phyloP scores from a whole-genome alignment of 306 rosid species.

The Urtica urens region DNA sequence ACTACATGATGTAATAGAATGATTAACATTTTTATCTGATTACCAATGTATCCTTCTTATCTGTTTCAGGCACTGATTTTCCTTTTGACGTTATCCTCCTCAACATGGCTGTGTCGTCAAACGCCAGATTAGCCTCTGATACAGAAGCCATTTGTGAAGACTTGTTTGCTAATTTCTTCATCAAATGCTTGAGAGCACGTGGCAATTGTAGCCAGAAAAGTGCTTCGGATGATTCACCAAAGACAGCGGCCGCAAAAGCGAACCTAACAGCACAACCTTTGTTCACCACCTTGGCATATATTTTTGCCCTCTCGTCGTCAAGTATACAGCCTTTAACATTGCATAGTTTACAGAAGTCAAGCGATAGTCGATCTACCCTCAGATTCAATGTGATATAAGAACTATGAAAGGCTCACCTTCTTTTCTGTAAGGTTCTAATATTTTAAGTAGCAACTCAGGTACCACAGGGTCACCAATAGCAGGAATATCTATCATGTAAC shows the following conservation, averaged over 20 bases:
- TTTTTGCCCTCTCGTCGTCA: conserved; percentile 83
- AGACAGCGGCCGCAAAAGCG: conserved; percentile 84
- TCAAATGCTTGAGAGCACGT: conserved; percentile 62
- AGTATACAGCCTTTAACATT: conserved; percentile 64
- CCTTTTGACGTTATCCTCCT: conserved; percentile 80
- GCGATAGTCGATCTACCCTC: conserved; percentile 8
- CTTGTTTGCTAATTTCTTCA: conserved; percentile 54
- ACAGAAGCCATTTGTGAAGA: conserved; percentile 34
- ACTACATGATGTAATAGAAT: conserved; percentile 5
- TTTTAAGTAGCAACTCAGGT: conserved; percentile 90
- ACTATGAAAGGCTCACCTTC: conserved; percentile 47
- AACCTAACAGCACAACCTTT: conserved; percentile 74
- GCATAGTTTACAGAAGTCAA: conserved; percentile 2
- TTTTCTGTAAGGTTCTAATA: conserved; percentile 81
- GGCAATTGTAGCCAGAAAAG: conserved; percentile 93
- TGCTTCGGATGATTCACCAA: conserved; percentile 89
- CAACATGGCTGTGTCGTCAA: conserved; percentile 51
- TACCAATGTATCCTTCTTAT: conserved; percentile 48
- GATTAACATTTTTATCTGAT: conserved; percentile 14
- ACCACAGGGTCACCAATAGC: conserved; percentile 81
- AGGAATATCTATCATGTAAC: conserved; percentile 59
- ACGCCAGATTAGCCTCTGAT: conserved; percentile 31
- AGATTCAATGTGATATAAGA: conserved; percentile 12
- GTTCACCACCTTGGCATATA: conserved; percentile 72
- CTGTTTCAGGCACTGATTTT: conserved; percentile 41